Conservation (phyloP, 2,329 filamentous ascomycete genomes). For the Colletotrichum sp. region DNA sequence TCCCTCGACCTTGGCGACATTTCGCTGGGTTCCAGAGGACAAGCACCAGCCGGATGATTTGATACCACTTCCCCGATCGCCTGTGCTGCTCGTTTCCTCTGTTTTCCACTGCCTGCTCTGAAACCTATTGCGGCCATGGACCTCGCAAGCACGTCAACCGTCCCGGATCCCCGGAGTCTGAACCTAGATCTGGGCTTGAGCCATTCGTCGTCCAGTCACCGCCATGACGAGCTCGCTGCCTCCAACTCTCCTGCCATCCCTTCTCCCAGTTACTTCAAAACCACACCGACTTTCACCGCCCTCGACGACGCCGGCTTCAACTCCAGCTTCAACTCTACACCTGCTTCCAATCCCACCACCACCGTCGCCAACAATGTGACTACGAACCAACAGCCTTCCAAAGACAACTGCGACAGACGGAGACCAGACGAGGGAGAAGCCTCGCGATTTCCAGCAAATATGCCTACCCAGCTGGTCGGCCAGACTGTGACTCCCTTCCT, state of each 20-base stretch:
- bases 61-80: not conserved
- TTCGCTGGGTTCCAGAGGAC: not conserved
- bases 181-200: not conserved
- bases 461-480: conserved; percentile 71
- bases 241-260: not conserved
- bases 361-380: conserved; percentile 15
- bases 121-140: conserved; percentile 19
- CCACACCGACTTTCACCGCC: conserved; percentile 13
- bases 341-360: not conserved
- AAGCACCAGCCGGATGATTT: conserved; percentile 14
- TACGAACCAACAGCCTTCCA: conserved; percentile 21
- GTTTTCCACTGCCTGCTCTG: not conserved
- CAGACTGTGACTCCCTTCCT: conserved; percentile 88
- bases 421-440: conserved; percentile 55
- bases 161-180: conserved; percentile 18
- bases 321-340: not conserved
- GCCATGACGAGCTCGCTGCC: not conserved
- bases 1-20: not conserved
- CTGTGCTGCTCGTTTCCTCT: not conserved
- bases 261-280: conserved; percentile 14
- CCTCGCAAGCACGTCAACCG: conserved; percentile 20
- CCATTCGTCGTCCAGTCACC: conserved; percentile 14
- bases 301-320: not conserved
- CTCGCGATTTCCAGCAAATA: conserved; percentile 55
- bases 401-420: conserved; percentile 56